A percentile compares a stretch with the other conserved stretches of the same genome.
Evolutionary conservation across 1,139 yeast genomes (phyloP).

Genomic region (Debaryomycetaceae sp.): DNA sequence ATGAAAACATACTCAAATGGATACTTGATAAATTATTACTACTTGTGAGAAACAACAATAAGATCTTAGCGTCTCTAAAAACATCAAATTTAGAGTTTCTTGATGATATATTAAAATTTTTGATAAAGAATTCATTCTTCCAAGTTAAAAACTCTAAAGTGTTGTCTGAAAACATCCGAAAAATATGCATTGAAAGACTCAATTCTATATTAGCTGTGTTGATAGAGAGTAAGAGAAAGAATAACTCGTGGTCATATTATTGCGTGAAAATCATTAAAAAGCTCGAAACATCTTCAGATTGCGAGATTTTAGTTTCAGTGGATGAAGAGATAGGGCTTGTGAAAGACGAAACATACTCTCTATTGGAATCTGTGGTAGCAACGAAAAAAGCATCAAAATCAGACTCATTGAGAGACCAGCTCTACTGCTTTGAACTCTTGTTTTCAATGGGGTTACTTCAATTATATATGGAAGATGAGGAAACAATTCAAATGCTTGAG

Average conservation of each 20-base stretch:
- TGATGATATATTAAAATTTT: constrained; percentile 46
- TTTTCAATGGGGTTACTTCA: constrained; percentile 79
- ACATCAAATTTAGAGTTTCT: constrained; percentile 17
- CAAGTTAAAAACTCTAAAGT: constrained; percentile 13
- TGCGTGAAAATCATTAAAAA: constrained; percentile 30
- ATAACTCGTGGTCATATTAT: constrained; percentile 59
- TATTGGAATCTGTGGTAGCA: constrained; percentile 46
- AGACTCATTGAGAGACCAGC: constrained; percentile 18
- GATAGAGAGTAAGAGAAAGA: constrained; percentile 42
- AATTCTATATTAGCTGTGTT: constrained; percentile 64
- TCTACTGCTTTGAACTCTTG: constrained; percentile 59
- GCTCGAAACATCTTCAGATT: constrained; percentile 20
- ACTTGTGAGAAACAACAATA: constrained; percentile 48
- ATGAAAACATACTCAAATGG: constrained; percentile 59
- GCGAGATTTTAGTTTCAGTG: constrained; percentile 38
- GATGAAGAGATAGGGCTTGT: constrained; percentile 54
- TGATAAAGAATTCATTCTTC: constrained; percentile 60
- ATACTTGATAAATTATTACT: constrained; percentile 63
- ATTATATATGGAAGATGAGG: constrained; percentile 75
- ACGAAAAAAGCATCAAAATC: constrained; percentile 9
- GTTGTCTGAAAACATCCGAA: constrained; percentile 31
- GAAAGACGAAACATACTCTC: constrained; percentile 48
- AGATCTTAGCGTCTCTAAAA: constrained; percentile 17
- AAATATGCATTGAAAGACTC: constrained; percentile 55
- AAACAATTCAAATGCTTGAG: constrained; percentile 69